phyloP scores from a whole-genome alignment of 2,329 filamentous ascomycete species.

The Pseudocercospora pini-densiflorae region DNA sequence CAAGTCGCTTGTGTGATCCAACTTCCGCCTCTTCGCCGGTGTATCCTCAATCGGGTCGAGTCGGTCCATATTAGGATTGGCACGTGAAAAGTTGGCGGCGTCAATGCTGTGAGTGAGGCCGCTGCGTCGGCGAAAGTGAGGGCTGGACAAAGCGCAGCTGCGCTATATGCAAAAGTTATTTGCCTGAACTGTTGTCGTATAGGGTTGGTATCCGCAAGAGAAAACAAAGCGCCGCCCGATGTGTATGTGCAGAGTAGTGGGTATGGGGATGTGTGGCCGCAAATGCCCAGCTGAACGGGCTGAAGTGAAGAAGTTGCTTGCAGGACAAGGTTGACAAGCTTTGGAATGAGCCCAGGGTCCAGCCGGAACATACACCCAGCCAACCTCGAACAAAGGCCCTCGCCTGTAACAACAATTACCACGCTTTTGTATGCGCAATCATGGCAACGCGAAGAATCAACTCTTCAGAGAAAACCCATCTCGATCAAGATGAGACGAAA shows the following conservation, averaged over 20 bases:
- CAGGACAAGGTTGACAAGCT: conserved; percentile 1
- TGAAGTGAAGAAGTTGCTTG: conserved; percentile 6
- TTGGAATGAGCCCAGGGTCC: background rate
- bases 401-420: background rate
- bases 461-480: conserved; percentile 67
- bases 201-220: background rate
- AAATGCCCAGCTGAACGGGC: background rate
- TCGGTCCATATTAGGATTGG: conserved; percentile 32
- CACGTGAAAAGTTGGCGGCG: conserved; percentile 11
- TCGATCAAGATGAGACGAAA: conserved; percentile 49
- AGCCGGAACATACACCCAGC: background rate
- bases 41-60: conserved; percentile 42
- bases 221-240: conserved; percentile 8
- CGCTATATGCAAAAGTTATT: conserved; percentile 1
- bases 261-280: background rate
- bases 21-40: conserved; percentile 41
- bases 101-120: conserved; percentile 8
- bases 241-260: background rate
- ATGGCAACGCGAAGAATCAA: conserved; percentile 75
- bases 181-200: conserved; percentile 2
- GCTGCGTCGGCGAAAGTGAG: conserved; percentile 11
- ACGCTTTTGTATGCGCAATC: background rate
- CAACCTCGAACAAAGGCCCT: background rate
- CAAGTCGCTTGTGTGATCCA: conserved; percentile 23
- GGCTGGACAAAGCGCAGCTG: conserved; percentile 14